Evolutionary conservation across 1,284 basidiomycete genomes (phyloP), one percentile per base, ranked within the genome.

Genomic region (Rhodotorula sp.): DNA sequence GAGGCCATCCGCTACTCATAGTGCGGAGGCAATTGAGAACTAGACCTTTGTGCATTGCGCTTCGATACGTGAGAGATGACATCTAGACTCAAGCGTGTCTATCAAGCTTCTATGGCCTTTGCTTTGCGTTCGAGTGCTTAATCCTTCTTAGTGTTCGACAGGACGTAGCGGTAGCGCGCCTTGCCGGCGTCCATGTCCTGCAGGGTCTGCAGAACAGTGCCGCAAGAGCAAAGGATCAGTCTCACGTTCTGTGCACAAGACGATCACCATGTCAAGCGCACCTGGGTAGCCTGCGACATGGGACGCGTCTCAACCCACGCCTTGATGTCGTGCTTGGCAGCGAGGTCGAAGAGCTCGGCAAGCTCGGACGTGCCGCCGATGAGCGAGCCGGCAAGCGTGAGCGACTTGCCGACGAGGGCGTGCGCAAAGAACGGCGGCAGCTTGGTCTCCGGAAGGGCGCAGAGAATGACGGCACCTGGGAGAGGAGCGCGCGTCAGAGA

Each of bases 101-200:
- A 59, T 25, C 19, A 27, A 34, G 21, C 42, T 45, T 59, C 19
- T 49, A 61, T n/a, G 13, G n/a, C 25, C 10, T 7, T 8, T 34
- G 17, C 12, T 41, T 49, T 17, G 21, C 41, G 41, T 17, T 17
- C 21, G 9, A 8, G 27, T 8, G 10, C 34, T 45, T 61, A 61
- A 16, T 67, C 61, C 42, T 77, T 55, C 72, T 80, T 77, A 5
- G 34, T 34, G 80, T 84, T 84, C 65, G 82, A 80, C 34, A 85
- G 79, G 48, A 84, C 83, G 71, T 81, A 84, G 64, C 84, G 79
- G 81, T 82, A 85, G 54, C 82, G 81, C 74, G 61, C 49, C 54
- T 84, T 82, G 67, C 83, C 83, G 25, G 79, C 80, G 59, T 82
- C 77, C 76, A 85, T 81, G 70, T 82, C 81, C 70, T 81, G 80